Percentiles rank a stretch among this genome's conserved stretches.
phyloP scores from a whole-genome alignment of 164 flowering plant species.

The Macadamia integrifolia region DNA sequence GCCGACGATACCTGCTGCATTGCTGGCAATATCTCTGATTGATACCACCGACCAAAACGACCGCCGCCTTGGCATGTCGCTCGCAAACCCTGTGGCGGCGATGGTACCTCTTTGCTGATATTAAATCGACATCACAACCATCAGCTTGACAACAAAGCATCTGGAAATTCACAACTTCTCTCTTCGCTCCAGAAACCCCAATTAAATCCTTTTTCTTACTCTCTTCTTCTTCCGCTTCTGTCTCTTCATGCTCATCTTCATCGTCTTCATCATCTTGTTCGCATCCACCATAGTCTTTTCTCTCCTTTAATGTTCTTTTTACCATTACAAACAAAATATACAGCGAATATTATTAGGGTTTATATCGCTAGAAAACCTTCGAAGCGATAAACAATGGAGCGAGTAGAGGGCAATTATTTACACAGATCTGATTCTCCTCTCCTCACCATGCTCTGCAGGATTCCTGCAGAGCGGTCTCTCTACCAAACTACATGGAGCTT shows the following conservation, averaged over 20 bases:
- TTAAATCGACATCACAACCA: slow-evolving; percentile 10
- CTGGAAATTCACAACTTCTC: neutral
- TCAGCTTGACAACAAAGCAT: slow-evolving; percentile 22
- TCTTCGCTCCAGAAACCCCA: neutral
- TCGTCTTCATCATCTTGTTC: neutral
- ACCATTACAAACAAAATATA: too few species aligned
- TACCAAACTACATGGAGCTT: too few species aligned
- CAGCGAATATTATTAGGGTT: too few species aligned
- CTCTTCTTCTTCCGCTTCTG: slow-evolving; percentile 1
- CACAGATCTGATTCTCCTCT: too few species aligned
- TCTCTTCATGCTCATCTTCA: neutral
- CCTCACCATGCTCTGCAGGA: too few species aligned
- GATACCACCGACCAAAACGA: slow-evolving; percentile 12
- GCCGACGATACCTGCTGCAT: slow-evolving; percentile 18
- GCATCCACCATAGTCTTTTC: too few species aligned
- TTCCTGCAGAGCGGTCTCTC: too few species aligned
- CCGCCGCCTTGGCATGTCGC: slow-evolving; percentile 14
- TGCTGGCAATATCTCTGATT: slow-evolving; percentile 25
- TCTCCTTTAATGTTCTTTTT: too few species aligned
- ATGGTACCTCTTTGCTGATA: slow-evolving; percentile 9
- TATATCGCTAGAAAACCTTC: too few species aligned
- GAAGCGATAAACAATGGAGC: too few species aligned
- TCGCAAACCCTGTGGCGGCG: slow-evolving; percentile 18
- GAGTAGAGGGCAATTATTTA: too few species aligned
- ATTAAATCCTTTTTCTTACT: neutral